Conservation (phyloP, 2,329 filamentous ascomycete species). For the Fusarium concolor region DNA sequence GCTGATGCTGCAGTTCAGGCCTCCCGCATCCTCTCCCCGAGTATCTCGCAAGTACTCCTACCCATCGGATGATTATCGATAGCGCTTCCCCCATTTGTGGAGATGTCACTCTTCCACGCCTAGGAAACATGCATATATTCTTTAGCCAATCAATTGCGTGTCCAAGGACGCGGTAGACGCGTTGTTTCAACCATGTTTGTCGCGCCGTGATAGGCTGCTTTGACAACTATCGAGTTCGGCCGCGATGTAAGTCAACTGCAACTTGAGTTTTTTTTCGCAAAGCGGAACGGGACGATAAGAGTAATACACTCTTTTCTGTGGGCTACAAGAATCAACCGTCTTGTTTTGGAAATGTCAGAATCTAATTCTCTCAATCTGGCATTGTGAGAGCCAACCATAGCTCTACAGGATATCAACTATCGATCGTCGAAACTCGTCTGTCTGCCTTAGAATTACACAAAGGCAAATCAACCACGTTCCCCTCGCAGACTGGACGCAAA, state of each 20-base stretch:
- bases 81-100: constrained; percentile 41
- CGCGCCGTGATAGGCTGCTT: constrained; percentile 34
- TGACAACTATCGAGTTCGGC: constrained; percentile 9
- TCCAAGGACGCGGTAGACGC: constrained; percentile 43
- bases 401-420: constrained; percentile 20
- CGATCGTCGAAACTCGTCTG: constrained; percentile 16
- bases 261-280: neutral
- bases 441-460: neutral
- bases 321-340: neutral
- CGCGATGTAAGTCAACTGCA: constrained; percentile 8
- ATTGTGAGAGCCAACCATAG: neutral
- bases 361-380: constrained; percentile 10
- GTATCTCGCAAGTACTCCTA: constrained; percentile 24
- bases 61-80: constrained; percentile 45
- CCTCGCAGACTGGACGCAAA: constrained; percentile 7
- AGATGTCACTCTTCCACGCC: constrained; percentile 21
- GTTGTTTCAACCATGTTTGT: constrained; percentile 33
- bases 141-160: constrained; percentile 40
- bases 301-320: constrained; percentile 7
- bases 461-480: constrained; percentile 24
- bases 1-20: constrained; percentile 21
- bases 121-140: constrained; percentile 35
- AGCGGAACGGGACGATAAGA: constrained; percentile 14
- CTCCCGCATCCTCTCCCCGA: constrained; percentile 18
- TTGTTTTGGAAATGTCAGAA: constrained; percentile 22